Evolutionary conservation across 78 protist species (phyloP), one percentile per base, ranked within the genome.

Genomic region (Dictyostelium citrinum): DNA sequence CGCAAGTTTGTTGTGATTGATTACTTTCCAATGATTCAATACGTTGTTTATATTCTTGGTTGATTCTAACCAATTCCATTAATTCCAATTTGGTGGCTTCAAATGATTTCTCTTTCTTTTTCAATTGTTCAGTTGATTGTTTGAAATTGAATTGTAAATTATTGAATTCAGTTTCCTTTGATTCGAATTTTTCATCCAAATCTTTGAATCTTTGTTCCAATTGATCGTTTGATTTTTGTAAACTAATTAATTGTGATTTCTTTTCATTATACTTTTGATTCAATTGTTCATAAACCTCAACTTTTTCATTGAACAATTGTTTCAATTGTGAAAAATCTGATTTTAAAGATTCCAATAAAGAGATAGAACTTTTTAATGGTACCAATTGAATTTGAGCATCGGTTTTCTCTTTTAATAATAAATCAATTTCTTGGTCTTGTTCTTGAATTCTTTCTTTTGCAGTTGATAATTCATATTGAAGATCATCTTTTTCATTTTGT

Each of bases 101-200:
- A 22, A 74, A 74, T 51, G 31, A 49, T 33, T 75, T 84, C 77
- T 84, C 91, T n/a, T 84, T 84, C 82, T 84, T 84, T n/a, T 46
- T 84, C 27, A 72, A 29, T 31, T 24, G 31, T 24, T 78, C 83
- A 16, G 61, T 49, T 0, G 68, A 78, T 16, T 46, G 37, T 58
- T 84, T 71, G 3, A 49, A 39, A n/a, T n/a, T 20, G 16, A 74
- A 58, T 37, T 51, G 22, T 9, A 75, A 29, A 35, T 55, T 16
- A 22, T 58, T 72, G 27, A 35, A 16, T 20, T 84, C 78, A 37
- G 27, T 17, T 35, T 43, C 75, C 17, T 35, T 35, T 39, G 77
- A 27, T 27, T 84, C 82, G 22, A n/a, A 37, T 6, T 12, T 46
- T 8, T 51, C 58, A 39, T 84, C 58, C 60, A 46, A 11, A 10